phyloP scores from a whole-genome alignment of 2,329 filamentous ascomycete genomes.

The Pseudogymnoascus sp. region DNA sequence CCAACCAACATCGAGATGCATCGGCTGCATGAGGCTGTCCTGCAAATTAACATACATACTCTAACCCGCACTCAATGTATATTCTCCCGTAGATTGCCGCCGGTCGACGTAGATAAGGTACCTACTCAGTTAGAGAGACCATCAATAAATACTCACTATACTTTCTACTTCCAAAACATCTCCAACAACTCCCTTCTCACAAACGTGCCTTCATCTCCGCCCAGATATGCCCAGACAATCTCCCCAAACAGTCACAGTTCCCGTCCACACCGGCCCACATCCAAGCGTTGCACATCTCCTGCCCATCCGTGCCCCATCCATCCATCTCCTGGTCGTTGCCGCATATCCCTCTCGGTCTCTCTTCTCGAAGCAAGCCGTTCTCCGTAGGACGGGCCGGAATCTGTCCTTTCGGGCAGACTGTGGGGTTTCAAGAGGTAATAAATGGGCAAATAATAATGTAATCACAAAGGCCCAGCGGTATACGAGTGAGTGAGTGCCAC shows the following conservation, averaged over 20 bases:
- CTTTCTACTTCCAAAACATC: background rate
- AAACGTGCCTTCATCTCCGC: background rate
- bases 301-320: background rate
- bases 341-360: background rate
- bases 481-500: background rate
- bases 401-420: background rate
- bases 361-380: background rate
- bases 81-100: background rate
- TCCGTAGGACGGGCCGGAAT: background rate
- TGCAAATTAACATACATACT: background rate
- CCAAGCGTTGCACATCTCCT: background rate
- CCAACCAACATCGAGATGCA: background rate
- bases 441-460: background rate
- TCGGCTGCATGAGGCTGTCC: background rate
- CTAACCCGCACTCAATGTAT: background rate
- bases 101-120: background rate
- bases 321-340: background rate
- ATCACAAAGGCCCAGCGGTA: background rate
- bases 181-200: background rate
- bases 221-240: background rate
- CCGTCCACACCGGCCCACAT: background rate
- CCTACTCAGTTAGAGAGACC: background rate
- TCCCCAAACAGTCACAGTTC: background rate
- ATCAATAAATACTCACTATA: background rate
- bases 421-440: background rate